A percentile compares a stretch with the other conserved stretches of the same genome.
Conservation (phyloP, 345 rosid genomes). For the Eucalyptus pauciflora region DNA sequence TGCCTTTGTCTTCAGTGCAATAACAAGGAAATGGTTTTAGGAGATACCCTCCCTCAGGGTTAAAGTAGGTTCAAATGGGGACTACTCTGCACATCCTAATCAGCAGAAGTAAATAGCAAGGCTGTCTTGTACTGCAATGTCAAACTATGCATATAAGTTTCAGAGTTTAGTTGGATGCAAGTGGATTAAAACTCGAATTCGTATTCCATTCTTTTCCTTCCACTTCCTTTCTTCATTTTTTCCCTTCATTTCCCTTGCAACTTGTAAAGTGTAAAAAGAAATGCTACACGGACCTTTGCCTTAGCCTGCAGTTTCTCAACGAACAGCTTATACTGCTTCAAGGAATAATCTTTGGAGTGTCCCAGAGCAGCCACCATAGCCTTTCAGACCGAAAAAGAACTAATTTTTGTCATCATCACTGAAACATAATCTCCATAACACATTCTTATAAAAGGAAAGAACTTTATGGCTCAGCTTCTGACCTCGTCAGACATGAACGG, state of each 20-base stretch:
- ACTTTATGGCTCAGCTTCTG: neutral
- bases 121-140: neutral
- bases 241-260: neutral
- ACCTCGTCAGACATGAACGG: conserved; percentile 97
- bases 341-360: conserved; percentile 58
- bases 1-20: neutral
- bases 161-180: neutral
- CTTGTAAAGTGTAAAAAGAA: neutral
- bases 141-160: neutral
- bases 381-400: conserved; percentile 8
- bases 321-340: conserved; percentile 58
- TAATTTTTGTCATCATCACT: neutral
- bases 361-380: conserved; percentile 77
- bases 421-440: neutral
- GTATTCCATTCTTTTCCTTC: neutral
- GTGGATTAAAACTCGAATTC: neutral
- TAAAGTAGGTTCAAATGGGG: neutral
- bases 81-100: neutral
- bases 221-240: neutral
- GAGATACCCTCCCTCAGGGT: neutral
- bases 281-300: conserved; percentile 28
- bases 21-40: neutral
- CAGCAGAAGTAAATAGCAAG: neutral
- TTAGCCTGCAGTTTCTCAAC: conserved; percentile 40
- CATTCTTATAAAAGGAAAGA: neutral